Percentiles rank a stretch among this genome's conserved stretches.
Evolutionary conservation across 2,329 filamentous ascomycete genomes (phyloP).

Genomic region (Zymoseptoria crescenta): DNA sequence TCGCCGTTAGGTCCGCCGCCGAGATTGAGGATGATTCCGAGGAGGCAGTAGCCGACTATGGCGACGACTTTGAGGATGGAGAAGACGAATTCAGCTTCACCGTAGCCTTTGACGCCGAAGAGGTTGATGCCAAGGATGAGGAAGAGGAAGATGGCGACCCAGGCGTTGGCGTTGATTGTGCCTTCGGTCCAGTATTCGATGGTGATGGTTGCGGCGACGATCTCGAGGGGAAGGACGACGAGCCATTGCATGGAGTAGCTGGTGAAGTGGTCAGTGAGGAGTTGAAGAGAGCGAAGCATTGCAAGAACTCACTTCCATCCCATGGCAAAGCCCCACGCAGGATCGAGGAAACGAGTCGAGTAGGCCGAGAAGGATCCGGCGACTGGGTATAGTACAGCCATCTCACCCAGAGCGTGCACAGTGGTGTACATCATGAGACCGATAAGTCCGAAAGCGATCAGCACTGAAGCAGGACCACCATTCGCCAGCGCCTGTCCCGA

Average conservation of each 20-base stretch:
- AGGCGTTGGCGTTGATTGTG: conserved; percentile 26
- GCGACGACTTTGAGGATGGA: conserved; percentile 34
- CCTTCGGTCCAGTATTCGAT: conserved; percentile 27
- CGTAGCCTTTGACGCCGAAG: conserved; percentile 30
- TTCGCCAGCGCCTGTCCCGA: conserved; percentile 25
- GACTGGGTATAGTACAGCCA: conserved; percentile 31
- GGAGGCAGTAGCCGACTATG: conserved; percentile 56
- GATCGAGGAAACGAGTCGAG: conserved; percentile 29
- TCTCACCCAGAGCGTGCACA: conserved; percentile 29
- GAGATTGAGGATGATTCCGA: conserved; percentile 52
- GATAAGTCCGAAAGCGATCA: conserved; percentile 26
- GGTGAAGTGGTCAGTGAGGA: conserved; percentile 6
- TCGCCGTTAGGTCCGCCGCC: conserved; percentile 49
- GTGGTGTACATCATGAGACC: conserved; percentile 30
- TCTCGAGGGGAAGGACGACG: conserved; percentile 28
- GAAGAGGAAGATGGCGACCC: conserved; percentile 29
- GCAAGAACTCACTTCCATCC: conserved; percentile 25
- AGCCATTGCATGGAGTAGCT: conserved; percentile 31
- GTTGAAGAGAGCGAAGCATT: background rate
- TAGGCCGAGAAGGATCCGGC: conserved; percentile 31
- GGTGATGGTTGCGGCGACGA: conserved; percentile 27
- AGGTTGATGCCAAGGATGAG: conserved; percentile 26
- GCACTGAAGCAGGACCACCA: conserved; percentile 30
- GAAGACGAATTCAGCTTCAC: conserved; percentile 31
- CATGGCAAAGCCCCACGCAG: conserved; percentile 31